A percentile compares a stretch with the other conserved stretches of the same genome.
These are phyloP conservation scores for Mycena sp. DNA, from an alignment of 1,284 basidiomycete species.

Conservation along the genomic window DNA sequence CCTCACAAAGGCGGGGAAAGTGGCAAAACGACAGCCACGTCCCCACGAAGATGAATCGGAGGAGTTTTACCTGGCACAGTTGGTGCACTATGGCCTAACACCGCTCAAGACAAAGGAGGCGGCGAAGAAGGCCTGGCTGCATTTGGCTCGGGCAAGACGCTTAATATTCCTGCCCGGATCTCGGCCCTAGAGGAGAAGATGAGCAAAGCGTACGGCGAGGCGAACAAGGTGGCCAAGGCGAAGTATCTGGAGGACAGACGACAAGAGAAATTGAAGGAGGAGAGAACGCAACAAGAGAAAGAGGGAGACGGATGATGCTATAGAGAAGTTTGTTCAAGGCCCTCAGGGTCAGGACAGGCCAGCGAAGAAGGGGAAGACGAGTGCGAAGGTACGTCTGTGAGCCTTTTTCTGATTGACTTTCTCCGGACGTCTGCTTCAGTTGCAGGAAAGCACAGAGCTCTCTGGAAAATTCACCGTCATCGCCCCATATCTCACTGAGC, in stretches of 20 bases:
- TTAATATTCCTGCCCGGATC: conserved; percentile 30
- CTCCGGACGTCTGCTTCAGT: neutral
- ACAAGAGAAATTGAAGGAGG: conserved; percentile 3
- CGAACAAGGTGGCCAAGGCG: conserved; percentile 22
- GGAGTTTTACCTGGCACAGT: conserved; percentile 37
- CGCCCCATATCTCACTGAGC: conserved; percentile 32
- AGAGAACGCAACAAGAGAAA: conserved; percentile 1
- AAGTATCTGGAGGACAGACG: conserved; percentile 20
- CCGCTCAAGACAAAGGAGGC: conserved; percentile 35
- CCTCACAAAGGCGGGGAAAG: conserved; percentile 37
- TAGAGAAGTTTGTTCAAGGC: neutral
- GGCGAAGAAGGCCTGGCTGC: conserved; percentile 36
- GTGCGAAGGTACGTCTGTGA: neutral
- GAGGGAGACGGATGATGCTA: neutral
- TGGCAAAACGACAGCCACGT: conserved; percentile 35
- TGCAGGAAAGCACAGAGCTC: conserved; percentile 11
- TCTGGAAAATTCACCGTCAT: conserved; percentile 31
- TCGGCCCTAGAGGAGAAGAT: conserved; percentile 29
- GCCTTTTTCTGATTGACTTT: neutral
- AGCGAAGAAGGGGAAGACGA: conserved; percentile 5
- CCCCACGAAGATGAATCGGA: conserved; percentile 36
- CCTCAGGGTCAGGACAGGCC: neutral
- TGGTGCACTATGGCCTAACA: conserved; percentile 35
- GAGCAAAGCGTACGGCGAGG: conserved; percentile 17
- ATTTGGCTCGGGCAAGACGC: conserved; percentile 23